Evolutionary conservation across 768 basidiomycete species (phyloP).

Genomic region (Phylloporus arenicola): DNA sequence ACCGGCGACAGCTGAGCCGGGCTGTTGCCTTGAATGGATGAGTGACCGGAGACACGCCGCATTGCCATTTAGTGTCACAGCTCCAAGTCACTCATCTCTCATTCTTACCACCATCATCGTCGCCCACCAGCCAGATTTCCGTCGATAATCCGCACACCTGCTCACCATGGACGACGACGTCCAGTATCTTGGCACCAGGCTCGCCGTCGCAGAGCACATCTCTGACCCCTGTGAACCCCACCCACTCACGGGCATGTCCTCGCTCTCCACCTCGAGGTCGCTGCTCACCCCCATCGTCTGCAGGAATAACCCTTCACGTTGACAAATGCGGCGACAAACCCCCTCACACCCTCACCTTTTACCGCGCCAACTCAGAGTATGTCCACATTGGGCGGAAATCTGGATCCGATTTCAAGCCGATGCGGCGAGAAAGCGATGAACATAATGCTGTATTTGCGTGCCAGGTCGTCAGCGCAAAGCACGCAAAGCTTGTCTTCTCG

Average conservation of each 20-base stretch:
- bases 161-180: slow-evolving; percentile 53
- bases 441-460: slow-evolving; percentile 64
- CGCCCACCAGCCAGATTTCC: neutral
- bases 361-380: slow-evolving; percentile 43
- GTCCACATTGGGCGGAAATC: slow-evolving; percentile 69
- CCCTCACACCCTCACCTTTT: slow-evolving; percentile 46
- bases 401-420: slow-evolving; percentile 37
- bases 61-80: slow-evolving; percentile 30
- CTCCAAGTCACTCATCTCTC: slow-evolving; percentile 20
- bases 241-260: slow-evolving; percentile 39
- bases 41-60: slow-evolving; percentile 19
- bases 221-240: slow-evolving; percentile 21
- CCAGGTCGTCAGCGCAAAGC: slow-evolving; percentile 72
- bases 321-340: slow-evolving; percentile 45
- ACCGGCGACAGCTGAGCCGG: slow-evolving; percentile 7
- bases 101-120: slow-evolving; percentile 10
- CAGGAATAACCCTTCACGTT: slow-evolving; percentile 58
- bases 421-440: slow-evolving; percentile 35
- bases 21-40: slow-evolving; percentile 22
- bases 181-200: slow-evolving; percentile 48
- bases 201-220: slow-evolving; percentile 27
- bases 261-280: slow-evolving; percentile 7
- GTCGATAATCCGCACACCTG: slow-evolving; percentile 2
- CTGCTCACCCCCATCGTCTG: slow-evolving; percentile 10
- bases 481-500: slow-evolving; percentile 72